Evolutionary conservation across 192 early-diverging fungal species (phyloP), one percentile per base, ranked within the genome.

Genomic region (Podila minutissima): DNA sequence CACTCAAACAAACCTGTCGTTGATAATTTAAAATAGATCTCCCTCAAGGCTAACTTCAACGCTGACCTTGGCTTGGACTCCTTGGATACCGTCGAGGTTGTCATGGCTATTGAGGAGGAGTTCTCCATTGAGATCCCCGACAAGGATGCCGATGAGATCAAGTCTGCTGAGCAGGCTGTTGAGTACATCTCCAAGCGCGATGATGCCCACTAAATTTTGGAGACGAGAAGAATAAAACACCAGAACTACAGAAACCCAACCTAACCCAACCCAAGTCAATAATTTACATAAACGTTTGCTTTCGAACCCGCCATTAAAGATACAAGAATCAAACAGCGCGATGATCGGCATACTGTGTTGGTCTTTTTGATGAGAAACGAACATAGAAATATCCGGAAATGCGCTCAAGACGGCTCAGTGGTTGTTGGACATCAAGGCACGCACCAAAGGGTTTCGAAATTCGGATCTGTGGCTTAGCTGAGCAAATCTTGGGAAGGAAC

Each of bases 51-150:
- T 19, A 91, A 94, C 82, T 99, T 99, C 84, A 86, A 91, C 84
- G 92, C 93, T 74, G 98, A 98, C 82, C 94, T 99, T 71, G 95
- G 95, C 19, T 86, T 99, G 62, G 98, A 99, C 86, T 94, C 92
- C 82, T 89, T 99, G 67, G 98, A 98, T 86, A 94, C 96, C 61
- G 97, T 99, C 29, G 98, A 99, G 87, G 95, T 99, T 65, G 97
- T 97, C 66, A 98, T 99, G 97, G 97, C 97, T 69, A 93, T 99
- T 72, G 98, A 99, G 87, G 98, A 99, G 83, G 98, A 99, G 86
- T 99, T 99, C 87, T 96, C 94, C 79, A 92, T 99, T 67, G 98
- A 99, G 87, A 94, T 99, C 79, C 92, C 95, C 63, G 98, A 99
- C 78, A 93, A 95, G 84, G 97, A 96, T 73, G 96, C 97, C 58